These are phyloP conservation scores for Saxophila tyrrhenica DNA, from an alignment of 495 filamentous ascomycete species.

Conservation along the genomic window DNA sequence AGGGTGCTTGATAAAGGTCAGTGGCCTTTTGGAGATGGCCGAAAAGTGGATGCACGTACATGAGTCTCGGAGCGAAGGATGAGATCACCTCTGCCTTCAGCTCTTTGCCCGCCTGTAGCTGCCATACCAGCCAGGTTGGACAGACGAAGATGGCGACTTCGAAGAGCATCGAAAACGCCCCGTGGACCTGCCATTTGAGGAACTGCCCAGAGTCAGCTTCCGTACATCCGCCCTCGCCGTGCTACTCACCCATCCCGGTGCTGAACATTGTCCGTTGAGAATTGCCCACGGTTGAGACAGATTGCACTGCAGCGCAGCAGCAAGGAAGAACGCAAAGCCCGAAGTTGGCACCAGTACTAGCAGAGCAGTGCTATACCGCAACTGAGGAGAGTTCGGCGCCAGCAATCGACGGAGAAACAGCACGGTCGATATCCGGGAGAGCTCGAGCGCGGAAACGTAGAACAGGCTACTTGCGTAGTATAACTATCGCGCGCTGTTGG, in stretches of 20 bases:
- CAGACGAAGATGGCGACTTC: conserved; percentile 2
- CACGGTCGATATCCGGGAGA: neutral
- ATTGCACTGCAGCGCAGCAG: conserved; percentile 5
- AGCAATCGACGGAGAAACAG: conserved; percentile 3
- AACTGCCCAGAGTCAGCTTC: too few relatives aligned
- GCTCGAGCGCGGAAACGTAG: conserved; percentile 5
- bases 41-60: too few relatives aligned
- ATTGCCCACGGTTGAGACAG: conserved; percentile 3
- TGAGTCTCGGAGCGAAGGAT: conserved; percentile 1
- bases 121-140: neutral
- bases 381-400: neutral
- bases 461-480: conserved; percentile 13
- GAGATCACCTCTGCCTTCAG: neutral
- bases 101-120: neutral
- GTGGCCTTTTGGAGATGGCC: too few relatives aligned
- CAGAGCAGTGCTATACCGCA: neutral
- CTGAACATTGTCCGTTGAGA: conserved; percentile 1
- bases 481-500: neutral
- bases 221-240: too few relatives aligned
- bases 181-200: neutral
- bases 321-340: neutral
- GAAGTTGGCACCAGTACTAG: neutral
- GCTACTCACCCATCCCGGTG: conserved; percentile 5
- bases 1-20: neutral
- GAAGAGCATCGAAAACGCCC: neutral